Evolutionary conservation across 176 grass and related monocot genomes (phyloP).

Genomic region (Triticum timopheevii): DNA sequence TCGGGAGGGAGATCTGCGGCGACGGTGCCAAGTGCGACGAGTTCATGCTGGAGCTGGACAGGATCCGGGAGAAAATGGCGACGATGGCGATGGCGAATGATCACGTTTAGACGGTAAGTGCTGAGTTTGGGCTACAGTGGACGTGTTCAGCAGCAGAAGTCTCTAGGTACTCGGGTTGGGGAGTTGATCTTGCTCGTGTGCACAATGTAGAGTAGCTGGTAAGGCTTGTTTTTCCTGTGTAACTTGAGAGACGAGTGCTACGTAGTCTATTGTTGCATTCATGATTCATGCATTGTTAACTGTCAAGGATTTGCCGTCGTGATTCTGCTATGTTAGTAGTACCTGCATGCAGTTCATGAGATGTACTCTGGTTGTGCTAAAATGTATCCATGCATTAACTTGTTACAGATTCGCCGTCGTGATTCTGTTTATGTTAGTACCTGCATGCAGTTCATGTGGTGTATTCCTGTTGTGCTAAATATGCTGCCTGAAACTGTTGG

Average conservation of each 20-base stretch:
- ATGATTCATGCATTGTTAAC: not conserved
- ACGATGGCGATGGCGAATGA: not conserved
- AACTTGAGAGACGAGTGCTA: not conserved
- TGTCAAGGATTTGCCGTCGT: not conserved
- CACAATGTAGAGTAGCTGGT: not conserved
- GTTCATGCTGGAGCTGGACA: constrained; percentile 23
- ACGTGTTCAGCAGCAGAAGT: not conserved
- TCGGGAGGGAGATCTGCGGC: not conserved
- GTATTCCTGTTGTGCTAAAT: no score
- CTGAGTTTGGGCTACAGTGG: not conserved
- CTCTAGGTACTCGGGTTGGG: no score
- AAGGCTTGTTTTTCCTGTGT: not conserved
- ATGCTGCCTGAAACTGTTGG: no score
- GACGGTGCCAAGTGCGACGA: not conserved
- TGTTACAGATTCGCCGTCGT: no score
- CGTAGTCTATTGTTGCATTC: not conserved
- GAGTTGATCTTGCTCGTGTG: no score
- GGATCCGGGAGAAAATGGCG: not conserved
- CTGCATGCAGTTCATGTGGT: not conserved
- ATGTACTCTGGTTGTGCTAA: not conserved
- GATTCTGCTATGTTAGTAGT: not conserved
- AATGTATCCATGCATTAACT: not conserved
- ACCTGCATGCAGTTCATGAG: not conserved
- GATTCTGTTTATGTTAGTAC: no score
- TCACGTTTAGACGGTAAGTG: not conserved